These are phyloP conservation scores for Salix purpurea DNA, from an alignment of 345 rosid genomes.

Conservation along the genomic window DNA sequence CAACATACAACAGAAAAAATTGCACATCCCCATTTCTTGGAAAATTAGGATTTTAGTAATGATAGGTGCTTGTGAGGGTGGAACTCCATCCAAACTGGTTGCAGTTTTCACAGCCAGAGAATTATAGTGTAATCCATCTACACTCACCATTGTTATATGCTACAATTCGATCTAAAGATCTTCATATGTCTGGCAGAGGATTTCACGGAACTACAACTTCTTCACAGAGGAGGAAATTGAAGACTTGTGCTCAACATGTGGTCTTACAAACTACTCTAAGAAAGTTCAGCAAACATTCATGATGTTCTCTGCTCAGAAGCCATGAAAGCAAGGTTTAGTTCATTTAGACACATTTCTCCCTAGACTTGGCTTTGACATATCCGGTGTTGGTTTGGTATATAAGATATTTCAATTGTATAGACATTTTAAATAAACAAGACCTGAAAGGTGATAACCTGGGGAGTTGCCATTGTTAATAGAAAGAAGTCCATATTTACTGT, in stretches of 20 bases:
- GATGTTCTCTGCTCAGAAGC: constrained; percentile 89
- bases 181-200: constrained; percentile 39
- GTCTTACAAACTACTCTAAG: constrained; percentile 66
- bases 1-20: not conserved
- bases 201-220: constrained; percentile 45
- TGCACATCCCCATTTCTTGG: not conserved
- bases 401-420: not conserved
- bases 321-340: constrained; percentile 38
- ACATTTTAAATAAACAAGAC: constrained; percentile 1
- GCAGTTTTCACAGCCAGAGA: not conserved
- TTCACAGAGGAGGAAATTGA: constrained; percentile 69
- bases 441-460: constrained; percentile 17
- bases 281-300: constrained; percentile 66
- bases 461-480: constrained; percentile 9
- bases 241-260: constrained; percentile 76
- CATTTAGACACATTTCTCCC: constrained; percentile 16
- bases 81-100: not conserved
- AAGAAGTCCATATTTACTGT: not conserved
- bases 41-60: not conserved
- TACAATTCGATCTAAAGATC: not conserved
- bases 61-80: not conserved
- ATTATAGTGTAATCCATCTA: not conserved
- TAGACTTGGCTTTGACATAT: constrained; percentile 13
- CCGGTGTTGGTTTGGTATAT: not conserved
- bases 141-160: not conserved